These are phyloP conservation scores for Lactarius hatsudake DNA, from an alignment of 768 basidiomycete genomes.

Conservation along the genomic window DNA sequence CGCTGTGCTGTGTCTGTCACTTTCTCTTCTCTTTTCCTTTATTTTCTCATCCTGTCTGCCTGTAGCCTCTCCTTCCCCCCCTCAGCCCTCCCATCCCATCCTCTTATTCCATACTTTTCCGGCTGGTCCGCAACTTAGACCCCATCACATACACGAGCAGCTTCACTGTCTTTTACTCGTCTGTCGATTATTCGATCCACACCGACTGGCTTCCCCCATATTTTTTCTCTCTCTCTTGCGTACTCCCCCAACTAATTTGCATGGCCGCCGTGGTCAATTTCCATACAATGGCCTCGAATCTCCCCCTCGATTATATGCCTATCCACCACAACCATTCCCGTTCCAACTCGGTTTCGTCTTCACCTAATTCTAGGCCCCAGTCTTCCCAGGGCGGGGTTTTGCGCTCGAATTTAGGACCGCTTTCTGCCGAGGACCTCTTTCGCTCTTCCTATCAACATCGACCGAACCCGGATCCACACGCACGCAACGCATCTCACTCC, in stretches of 20 bases:
- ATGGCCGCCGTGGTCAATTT: constrained; percentile 31
- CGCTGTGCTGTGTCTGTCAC: constrained; percentile 12
- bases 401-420: constrained; percentile 45
- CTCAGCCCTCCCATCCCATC: constrained; percentile 30
- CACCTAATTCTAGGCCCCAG: constrained; percentile 73
- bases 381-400: constrained; percentile 67
- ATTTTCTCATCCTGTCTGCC: constrained; percentile 1
- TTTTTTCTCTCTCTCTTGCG: constrained; percentile 19
- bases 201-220: constrained; percentile 13
- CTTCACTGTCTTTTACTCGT: constrained; percentile 26
- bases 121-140: constrained; percentile 57
- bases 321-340: constrained; percentile 64
- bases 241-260: constrained; percentile 27
- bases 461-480: constrained; percentile 44
- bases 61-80: constrained; percentile 29
- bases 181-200: constrained; percentile 19
- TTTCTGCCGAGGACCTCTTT: constrained; percentile 67
- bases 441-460: constrained; percentile 58
- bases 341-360: constrained; percentile 76
- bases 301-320: constrained; percentile 72
- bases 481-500: constrained; percentile 43
- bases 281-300: constrained; percentile 50
- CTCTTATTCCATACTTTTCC: constrained; percentile 30
- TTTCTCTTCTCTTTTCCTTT: constrained; percentile 28
- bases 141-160: constrained; percentile 14